Evolutionary conservation across 2,329 filamentous ascomycete genomes (phyloP).

Genomic region (Aspergillus sergii): DNA sequence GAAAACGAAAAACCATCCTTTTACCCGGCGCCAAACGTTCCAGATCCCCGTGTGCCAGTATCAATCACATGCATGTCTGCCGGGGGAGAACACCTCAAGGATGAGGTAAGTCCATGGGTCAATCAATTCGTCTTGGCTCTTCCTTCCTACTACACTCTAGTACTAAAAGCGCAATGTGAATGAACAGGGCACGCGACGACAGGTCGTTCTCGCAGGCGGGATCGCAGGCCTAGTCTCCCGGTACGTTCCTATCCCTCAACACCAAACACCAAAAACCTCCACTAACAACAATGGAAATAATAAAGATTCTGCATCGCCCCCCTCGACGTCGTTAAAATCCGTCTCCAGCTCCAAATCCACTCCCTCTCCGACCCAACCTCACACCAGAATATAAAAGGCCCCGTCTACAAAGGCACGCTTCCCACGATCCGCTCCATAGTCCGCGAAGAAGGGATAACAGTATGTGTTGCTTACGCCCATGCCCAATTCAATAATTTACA

Average conservation of each 20-base stretch:
- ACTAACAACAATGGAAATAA: neutral
- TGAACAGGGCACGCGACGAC: slow-evolving; percentile 63
- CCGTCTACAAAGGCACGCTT: slow-evolving; percentile 71
- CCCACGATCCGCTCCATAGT: slow-evolving; percentile 77
- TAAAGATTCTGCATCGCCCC: slow-evolving; percentile 86
- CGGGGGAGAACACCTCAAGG: slow-evolving; percentile 65
- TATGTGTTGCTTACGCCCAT: slow-evolving; percentile 24
- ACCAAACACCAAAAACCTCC: neutral
- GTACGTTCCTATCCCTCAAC: slow-evolving; percentile 46
- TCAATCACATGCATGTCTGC: slow-evolving; percentile 63
- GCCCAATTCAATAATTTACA: neutral
- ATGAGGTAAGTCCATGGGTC: slow-evolving; percentile 58
- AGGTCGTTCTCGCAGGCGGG: slow-evolving; percentile 68
- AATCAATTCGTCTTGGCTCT: neutral
- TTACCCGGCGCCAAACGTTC: slow-evolving; percentile 3
- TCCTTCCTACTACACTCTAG: neutral
- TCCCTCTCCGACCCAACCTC: slow-evolving; percentile 75
- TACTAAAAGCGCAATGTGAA: neutral
- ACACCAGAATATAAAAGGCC: slow-evolving; percentile 50
- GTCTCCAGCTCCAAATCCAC: slow-evolving; percentile 89
- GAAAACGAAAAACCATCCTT: neutral
- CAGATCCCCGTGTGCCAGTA: neutral
- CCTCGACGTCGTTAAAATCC: slow-evolving; percentile 97
- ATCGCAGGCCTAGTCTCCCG: slow-evolving; percentile 85
- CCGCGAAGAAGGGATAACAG: slow-evolving; percentile 76